A percentile compares a stretch with the other conserved stretches of the same genome.
phyloP scores from a whole-genome alignment of 441 rosid genomes.

The Flueggea neowawraea region DNA sequence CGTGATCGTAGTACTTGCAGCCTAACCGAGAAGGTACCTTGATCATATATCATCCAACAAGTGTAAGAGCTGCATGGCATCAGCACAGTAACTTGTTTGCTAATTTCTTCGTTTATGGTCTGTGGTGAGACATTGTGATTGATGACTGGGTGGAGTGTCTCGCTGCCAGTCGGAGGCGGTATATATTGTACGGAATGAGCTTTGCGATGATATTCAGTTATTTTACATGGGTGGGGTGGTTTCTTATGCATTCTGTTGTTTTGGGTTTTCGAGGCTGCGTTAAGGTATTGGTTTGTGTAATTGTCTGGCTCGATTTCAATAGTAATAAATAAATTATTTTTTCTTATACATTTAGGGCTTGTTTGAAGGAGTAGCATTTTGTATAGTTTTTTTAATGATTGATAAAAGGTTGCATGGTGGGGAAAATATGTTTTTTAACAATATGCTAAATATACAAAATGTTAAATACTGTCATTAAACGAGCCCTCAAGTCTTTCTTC shows the following conservation, averaged over 20 bases:
- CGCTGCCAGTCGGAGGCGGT: slow-evolving; percentile 15
- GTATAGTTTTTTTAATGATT: too few species aligned
- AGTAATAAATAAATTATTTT: too few species aligned
- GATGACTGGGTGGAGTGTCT: slow-evolving; percentile 12
- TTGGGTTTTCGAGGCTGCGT: slow-evolving; percentile 14
- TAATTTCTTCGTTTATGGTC: slow-evolving; percentile 14
- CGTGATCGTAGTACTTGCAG: slow-evolving; percentile 66
- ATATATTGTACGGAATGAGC: slow-evolving; percentile 12
- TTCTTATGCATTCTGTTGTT: slow-evolving; percentile 12
- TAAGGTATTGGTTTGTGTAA: slow-evolving; percentile 9
- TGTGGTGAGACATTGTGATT: not conserved
- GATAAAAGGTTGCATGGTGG: too few species aligned
- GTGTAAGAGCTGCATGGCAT: slow-evolving; percentile 12
- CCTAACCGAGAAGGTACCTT: slow-evolving; percentile 29
- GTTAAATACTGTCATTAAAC: too few species aligned
- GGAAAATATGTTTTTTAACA: too few species aligned
- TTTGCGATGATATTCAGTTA: slow-evolving; percentile 7
- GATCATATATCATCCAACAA: not conserved
- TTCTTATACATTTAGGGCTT: too few species aligned
- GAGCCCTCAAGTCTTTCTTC: too few species aligned
- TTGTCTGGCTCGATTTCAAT: not conserved
- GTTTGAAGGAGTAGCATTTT: too few species aligned
- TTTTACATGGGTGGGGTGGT: slow-evolving; percentile 9
- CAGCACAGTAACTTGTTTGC: slow-evolving; percentile 7
- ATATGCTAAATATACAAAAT: too few species aligned